phyloP scores from a whole-genome alignment of 2,329 filamentous ascomycete species.

The Xylaria sp. region DNA sequence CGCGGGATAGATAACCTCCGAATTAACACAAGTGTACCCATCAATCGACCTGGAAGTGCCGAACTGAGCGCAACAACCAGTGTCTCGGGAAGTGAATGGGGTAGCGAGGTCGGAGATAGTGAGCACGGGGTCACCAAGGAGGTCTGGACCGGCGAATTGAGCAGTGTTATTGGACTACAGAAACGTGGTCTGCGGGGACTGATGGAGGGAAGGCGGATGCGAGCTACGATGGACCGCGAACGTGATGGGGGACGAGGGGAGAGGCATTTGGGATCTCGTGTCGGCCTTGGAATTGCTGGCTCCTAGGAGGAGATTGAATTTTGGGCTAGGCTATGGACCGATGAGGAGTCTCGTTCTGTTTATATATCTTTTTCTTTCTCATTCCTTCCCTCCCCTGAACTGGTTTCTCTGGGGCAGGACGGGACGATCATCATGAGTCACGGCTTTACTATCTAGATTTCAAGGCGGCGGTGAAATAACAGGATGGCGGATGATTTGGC shows the following conservation, averaged over 20 bases:
- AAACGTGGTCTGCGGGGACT: constrained; percentile 90
- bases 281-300: constrained; percentile 66
- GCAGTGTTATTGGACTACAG: constrained; percentile 93
- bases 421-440: constrained; percentile 30
- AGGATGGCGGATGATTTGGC: constrained; percentile 19
- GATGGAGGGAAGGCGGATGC: constrained; percentile 91
- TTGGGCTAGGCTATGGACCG: constrained; percentile 27
- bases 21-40: constrained; percentile 66
- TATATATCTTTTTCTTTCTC: background rate
- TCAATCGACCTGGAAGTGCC: constrained; percentile 53
- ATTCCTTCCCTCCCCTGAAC: background rate
- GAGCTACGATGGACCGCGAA: constrained; percentile 50
- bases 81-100: constrained; percentile 60
- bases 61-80: constrained; percentile 68
- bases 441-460: constrained; percentile 33
- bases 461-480: constrained; percentile 25
- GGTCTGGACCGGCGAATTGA: constrained; percentile 83
- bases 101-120: constrained; percentile 53
- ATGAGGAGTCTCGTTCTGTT: constrained; percentile 22
- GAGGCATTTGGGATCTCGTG: constrained; percentile 47
- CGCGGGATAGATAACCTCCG: constrained; percentile 55
- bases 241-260: constrained; percentile 48
- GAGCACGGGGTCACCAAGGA: constrained; percentile 64
- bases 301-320: constrained; percentile 50
- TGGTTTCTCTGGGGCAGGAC: constrained; percentile 8